phyloP scores from a whole-genome alignment of 192 early-diverging fungal species.

The Pilobolus umbonatus region DNA sequence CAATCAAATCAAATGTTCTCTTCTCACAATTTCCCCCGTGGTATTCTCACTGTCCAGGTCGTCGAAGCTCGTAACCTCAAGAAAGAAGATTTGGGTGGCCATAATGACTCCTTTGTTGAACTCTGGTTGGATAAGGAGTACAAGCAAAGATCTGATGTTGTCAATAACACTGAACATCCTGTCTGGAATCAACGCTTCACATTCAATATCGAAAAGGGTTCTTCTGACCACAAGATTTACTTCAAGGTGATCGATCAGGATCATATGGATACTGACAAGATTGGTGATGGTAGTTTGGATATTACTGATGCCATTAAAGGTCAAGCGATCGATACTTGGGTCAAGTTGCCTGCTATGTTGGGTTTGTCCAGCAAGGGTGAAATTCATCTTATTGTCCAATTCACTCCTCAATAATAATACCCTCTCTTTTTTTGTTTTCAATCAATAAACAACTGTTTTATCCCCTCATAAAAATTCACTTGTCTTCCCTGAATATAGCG shows the following conservation, averaged over 20 bases:
- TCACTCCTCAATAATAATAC: too few relatives aligned
- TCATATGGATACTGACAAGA: conserved; percentile 29
- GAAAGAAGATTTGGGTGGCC: conserved; percentile 15
- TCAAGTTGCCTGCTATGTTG: conserved; percentile 31
- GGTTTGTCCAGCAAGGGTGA: conserved; percentile 27
- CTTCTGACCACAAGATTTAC: conserved; percentile 28
- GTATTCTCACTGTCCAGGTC: conserved; percentile 11
- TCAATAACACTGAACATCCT: conserved; percentile 16
- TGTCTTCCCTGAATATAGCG: too few relatives aligned
- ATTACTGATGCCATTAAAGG: conserved; percentile 23
- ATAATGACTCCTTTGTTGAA: conserved; percentile 26
- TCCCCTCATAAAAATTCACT: too few relatives aligned
- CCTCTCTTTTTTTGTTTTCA: too few relatives aligned
- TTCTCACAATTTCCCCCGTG: conserved; percentile 10
- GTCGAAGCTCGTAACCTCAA: conserved; percentile 25
- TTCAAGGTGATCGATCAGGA: conserved; percentile 35
- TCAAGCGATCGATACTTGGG: conserved; percentile 17
- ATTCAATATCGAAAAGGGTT: conserved; percentile 14
- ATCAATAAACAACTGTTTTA: too few relatives aligned
- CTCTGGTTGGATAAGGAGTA: conserved; percentile 22
- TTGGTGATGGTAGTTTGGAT: conserved; percentile 29
- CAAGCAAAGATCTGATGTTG: conserved; percentile 16
- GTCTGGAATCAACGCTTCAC: conserved; percentile 28
- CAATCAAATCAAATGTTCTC: conserved; percentile 14
- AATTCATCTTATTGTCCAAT: conserved; percentile 34